Conservation (phyloP, 225 moss, liverwort and hornwort species). For the Pseudisothecium myosuroides region DNA sequence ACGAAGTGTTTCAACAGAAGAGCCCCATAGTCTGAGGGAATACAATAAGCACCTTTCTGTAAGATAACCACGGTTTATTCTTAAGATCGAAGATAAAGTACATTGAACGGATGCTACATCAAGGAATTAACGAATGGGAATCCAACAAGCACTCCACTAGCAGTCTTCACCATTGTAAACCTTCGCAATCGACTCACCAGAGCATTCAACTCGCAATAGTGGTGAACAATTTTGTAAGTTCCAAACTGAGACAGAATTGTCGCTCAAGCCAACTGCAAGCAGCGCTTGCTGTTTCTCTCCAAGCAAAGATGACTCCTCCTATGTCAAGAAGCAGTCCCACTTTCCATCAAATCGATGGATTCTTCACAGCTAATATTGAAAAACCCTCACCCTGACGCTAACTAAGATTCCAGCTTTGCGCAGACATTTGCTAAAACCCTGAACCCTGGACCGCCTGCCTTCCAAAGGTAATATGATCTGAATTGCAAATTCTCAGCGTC, state of each 20-base stretch:
- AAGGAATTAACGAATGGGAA: background rate
- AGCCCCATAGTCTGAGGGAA: slow-evolving; percentile 92
- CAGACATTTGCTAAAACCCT: slow-evolving; percentile 2
- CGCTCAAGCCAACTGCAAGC: slow-evolving; percentile 80
- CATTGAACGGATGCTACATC: background rate
- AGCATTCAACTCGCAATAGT: slow-evolving; percentile 61
- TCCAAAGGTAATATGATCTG: background rate
- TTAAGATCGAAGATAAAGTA: background rate
- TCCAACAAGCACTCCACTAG: background rate
- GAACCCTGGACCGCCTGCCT: background rate
- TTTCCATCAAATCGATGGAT: slow-evolving; percentile 2
- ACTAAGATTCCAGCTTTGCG: background rate
- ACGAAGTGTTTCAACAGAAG: slow-evolving; percentile 43
- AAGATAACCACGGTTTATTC: background rate
- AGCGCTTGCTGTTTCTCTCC: slow-evolving; percentile 22
- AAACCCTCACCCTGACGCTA: background rate
- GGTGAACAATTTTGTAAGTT: slow-evolving; percentile 24
- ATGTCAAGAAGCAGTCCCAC: background rate
- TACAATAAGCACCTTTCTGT: slow-evolving; percentile 86
- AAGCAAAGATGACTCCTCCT: background rate
- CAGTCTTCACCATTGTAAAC: background rate
- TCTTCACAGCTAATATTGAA: background rate
- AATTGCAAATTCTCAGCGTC: background rate
- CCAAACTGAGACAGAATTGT: slow-evolving; percentile 75
- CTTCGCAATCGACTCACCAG: slow-evolving; percentile 34